Evolutionary conservation across 2,329 filamentous ascomycete species (phyloP).

Genomic region (Pseudogymnoascus verrucosus): DNA sequence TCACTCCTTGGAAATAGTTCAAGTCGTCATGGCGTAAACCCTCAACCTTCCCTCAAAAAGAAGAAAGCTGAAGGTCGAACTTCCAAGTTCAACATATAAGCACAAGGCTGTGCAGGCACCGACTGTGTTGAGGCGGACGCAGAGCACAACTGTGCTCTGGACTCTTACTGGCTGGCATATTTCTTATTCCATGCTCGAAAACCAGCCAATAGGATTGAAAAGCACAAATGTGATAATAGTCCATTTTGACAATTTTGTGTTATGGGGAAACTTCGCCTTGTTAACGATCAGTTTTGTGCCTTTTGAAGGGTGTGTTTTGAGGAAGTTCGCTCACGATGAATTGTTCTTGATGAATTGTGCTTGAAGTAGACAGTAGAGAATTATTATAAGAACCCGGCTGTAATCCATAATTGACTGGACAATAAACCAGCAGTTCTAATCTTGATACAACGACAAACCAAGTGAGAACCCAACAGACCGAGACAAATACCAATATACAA

Average conservation of each 20-base stretch:
- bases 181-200: not conserved
- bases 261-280: not conserved
- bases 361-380: not conserved
- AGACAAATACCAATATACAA: not conserved
- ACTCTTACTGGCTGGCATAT: not conserved
- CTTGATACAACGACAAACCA: not conserved
- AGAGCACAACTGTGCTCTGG: not conserved
- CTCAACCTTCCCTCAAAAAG: not conserved
- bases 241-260: not conserved
- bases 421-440: not conserved
- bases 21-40: not conserved
- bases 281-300: not conserved
- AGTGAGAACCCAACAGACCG: not conserved
- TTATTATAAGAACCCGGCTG: not conserved
- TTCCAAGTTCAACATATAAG: not conserved
- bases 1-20: not conserved
- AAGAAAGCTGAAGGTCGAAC: not conserved
- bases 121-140: not conserved
- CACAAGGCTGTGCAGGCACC: not conserved
- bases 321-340: not conserved
- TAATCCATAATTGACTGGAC: not conserved
- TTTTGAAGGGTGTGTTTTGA: not conserved
- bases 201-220: not conserved
- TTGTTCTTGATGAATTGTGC: not conserved
- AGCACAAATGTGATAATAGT: not conserved